A percentile compares a stretch with the other conserved stretches of the same genome.
These are phyloP conservation scores for Sphaerostilbella broomeana DNA, from an alignment of 2,329 filamentous ascomycete species.

Conservation along the genomic window DNA sequence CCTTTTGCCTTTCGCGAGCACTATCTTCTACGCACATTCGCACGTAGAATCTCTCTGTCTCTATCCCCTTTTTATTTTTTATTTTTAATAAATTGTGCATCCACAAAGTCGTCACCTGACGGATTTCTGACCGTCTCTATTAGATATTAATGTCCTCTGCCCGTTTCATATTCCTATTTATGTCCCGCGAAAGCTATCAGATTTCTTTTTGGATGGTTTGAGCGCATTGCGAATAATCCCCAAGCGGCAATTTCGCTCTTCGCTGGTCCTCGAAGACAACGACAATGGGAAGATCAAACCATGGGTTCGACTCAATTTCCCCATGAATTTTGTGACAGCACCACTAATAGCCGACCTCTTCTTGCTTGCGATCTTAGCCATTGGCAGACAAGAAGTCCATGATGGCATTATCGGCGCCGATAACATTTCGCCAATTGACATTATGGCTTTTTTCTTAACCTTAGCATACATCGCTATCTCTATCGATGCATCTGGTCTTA, in stretches of 20 bases:
- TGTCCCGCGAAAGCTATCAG: constrained; percentile 45
- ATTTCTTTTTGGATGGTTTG: constrained; percentile 34
- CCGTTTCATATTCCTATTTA: constrained; percentile 60
- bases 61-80: neutral
- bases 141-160: constrained; percentile 63
- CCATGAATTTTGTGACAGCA: constrained; percentile 64
- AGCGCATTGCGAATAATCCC: constrained; percentile 45
- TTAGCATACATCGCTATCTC: constrained; percentile 72
- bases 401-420: constrained; percentile 61
- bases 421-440: constrained; percentile 62
- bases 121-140: constrained; percentile 1
- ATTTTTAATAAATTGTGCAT: too few species aligned
- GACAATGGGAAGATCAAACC: constrained; percentile 25
- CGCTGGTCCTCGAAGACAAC: constrained; percentile 18
- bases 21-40: neutral
- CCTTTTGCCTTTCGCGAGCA: too few species aligned
- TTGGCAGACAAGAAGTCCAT: constrained; percentile 59
- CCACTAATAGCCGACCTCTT: constrained; percentile 66
- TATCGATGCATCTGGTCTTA: constrained; percentile 68
- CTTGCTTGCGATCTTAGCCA: constrained; percentile 61
- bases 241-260: constrained; percentile 26
- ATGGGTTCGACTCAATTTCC: constrained; percentile 50
- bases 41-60: neutral
- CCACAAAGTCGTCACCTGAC: too few species aligned
- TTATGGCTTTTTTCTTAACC: constrained; percentile 69